Evolutionary conservation across 139 green algal genomes (phyloP).

Genomic region (Chlamydomonas schloesseri): DNA sequence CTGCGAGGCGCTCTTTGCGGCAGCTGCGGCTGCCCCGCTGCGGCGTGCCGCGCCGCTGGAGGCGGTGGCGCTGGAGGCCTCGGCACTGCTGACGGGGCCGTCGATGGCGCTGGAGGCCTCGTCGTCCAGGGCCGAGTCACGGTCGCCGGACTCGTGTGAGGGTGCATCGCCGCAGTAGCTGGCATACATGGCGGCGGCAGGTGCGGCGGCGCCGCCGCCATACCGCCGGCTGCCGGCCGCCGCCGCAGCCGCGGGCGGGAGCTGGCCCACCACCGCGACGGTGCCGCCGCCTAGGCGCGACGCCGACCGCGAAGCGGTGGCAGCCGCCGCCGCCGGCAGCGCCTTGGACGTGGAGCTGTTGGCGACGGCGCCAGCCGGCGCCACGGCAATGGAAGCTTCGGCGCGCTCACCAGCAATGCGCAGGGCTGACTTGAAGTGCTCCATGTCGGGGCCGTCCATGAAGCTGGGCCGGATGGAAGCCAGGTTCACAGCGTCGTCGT

Average conservation of each 20-base stretch:
- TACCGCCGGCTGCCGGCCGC: neutral
- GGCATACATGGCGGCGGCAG: neutral
- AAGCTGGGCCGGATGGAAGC: conserved; percentile 33
- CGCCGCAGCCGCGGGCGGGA: too few species aligned
- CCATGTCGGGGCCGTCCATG: conserved; percentile 8
- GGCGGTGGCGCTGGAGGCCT: neutral
- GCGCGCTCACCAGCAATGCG: neutral
- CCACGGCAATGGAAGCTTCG: neutral
- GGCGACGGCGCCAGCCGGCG: neutral
- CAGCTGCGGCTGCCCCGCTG: neutral
- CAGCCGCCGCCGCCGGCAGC: too few species aligned
- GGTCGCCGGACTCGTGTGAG: neutral
- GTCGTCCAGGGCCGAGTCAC: neutral
- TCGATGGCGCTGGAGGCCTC: conserved; percentile 32
- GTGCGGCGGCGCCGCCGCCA: neutral
- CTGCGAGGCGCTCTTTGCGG: too few species aligned
- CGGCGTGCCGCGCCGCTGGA: too few species aligned
- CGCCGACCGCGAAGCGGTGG: too few species aligned
- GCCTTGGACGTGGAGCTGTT: neutral
- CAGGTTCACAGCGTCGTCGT: conserved; percentile 18
- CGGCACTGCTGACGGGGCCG: conserved; percentile 26
- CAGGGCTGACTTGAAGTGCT: conserved; percentile 5
- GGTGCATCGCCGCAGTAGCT: neutral
- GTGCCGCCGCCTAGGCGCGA: too few species aligned
- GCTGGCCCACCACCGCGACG: too few species aligned